These are phyloP conservation scores for Cryptosporidium canis DNA, from an alignment of 169 alveolate genomes.

Conservation along the genomic window DNA sequence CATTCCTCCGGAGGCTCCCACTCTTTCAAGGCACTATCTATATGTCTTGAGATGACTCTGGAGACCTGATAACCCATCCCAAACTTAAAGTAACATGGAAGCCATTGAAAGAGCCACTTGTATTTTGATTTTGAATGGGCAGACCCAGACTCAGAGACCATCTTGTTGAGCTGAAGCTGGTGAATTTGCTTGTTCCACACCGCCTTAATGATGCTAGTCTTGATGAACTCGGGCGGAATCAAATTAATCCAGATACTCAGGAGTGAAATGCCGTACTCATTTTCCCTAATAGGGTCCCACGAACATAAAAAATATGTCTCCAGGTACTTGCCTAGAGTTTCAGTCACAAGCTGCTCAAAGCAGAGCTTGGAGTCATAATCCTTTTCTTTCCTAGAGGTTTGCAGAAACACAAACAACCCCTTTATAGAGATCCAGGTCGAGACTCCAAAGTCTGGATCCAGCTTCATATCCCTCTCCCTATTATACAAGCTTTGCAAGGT, in stretches of 20 bases:
- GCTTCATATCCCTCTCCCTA: neutral
- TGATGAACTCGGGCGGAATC: constrained; percentile 21
- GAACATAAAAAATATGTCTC: constrained; percentile 18
- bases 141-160: neutral
- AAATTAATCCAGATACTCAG: constrained; percentile 16
- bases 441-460: constrained; percentile 31
- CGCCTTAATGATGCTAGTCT: neutral
- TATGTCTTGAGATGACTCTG: constrained; percentile 1
- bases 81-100: constrained; percentile 25
- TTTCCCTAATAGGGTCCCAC: constrained; percentile 54
- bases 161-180: constrained; percentile 11
- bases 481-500: neutral
- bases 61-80: constrained; percentile 44
- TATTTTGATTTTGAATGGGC: neutral
- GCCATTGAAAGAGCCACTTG: constrained; percentile 54
- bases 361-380: constrained; percentile 25
- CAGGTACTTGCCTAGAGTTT: neutral
- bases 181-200: constrained; percentile 46
- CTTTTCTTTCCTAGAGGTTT: constrained; percentile 6
- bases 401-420: neutral
- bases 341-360: neutral
- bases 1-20: constrained; percentile 69
- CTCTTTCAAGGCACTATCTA: neutral
- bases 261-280: constrained; percentile 38
- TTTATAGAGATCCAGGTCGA: constrained; percentile 24